Percentiles rank a stretch among this genome's conserved stretches.
These are phyloP conservation scores for Cryoendolithus antarcticus DNA, from an alignment of 2,329 filamentous ascomycete species.

Conservation along the genomic window DNA sequence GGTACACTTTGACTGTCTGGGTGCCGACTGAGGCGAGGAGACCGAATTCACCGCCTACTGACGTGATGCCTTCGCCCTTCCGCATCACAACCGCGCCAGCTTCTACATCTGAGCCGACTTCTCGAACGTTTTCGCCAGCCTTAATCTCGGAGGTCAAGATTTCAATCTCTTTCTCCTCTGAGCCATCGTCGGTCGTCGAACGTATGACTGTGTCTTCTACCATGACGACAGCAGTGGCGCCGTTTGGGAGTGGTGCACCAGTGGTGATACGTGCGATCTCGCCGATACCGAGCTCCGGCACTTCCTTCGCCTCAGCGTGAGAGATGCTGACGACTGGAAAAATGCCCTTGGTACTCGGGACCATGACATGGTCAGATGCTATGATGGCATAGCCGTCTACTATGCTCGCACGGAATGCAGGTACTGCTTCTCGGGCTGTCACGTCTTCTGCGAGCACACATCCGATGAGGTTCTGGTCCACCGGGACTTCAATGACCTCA, in stretches of 20 bases:
- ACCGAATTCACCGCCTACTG: constrained; percentile 81
- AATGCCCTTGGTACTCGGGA: constrained; percentile 54
- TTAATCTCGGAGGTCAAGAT: constrained; percentile 67
- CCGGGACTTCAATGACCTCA: constrained; percentile 42
- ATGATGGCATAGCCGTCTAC: constrained; percentile 92
- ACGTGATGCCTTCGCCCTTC: constrained; percentile 71
- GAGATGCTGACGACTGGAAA: constrained; percentile 82
- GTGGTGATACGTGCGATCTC: constrained; percentile 87
- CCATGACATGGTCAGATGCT: constrained; percentile 32
- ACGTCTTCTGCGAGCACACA: constrained; percentile 75
- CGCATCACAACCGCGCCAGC: constrained; percentile 57
- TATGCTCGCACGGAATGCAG: constrained; percentile 92
- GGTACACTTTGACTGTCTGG: constrained; percentile 57
- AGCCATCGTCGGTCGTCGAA: constrained; percentile 62
- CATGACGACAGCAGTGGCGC: constrained; percentile 88
- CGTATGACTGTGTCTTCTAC: constrained; percentile 82
- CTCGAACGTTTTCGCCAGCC: constrained; percentile 75
- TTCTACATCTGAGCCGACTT: constrained; percentile 77
- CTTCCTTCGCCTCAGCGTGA: constrained; percentile 65
- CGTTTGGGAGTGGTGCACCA: constrained; percentile 76
- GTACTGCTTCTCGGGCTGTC: constrained; percentile 66
- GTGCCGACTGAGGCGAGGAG: constrained; percentile 77
- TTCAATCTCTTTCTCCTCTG: constrained; percentile 78
- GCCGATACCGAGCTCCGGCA: constrained; percentile 53
- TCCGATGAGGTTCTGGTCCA: constrained; percentile 57